A percentile compares a stretch with the other conserved stretches of the same genome.
phyloP scores from a whole-genome alignment of 768 basidiomycete species.

The Trametes villosa region DNA sequence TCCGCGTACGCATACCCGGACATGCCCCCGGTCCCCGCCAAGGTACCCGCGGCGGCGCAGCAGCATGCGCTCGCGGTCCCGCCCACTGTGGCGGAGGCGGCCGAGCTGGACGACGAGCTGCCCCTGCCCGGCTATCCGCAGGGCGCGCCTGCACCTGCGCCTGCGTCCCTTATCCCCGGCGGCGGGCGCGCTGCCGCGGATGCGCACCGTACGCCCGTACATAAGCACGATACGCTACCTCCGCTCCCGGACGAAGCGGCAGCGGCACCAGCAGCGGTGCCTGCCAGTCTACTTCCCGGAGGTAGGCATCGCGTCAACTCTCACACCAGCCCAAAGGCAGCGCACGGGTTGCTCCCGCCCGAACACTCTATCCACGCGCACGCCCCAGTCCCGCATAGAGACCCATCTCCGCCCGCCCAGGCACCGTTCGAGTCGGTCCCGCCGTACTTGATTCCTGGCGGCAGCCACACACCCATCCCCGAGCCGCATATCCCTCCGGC shows the following conservation, averaged over 20 bases:
- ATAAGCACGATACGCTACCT: constrained; percentile 42
- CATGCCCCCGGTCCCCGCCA: background rate
- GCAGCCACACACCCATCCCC: constrained; percentile 15
- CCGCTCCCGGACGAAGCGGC: constrained; percentile 41
- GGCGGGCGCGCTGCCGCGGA: background rate
- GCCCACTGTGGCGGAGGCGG: background rate
- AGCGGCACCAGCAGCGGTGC: constrained; percentile 29
- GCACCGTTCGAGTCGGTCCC: constrained; percentile 19
- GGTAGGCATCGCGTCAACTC: constrained; percentile 20
- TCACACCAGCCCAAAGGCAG: constrained; percentile 4
- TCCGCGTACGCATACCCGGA: background rate
- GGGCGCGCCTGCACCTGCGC: background rate
- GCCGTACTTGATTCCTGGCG: constrained; percentile 14
- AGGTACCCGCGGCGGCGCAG: background rate
- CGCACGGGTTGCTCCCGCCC: constrained; percentile 18
- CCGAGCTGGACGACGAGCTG: background rate
- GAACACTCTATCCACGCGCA: constrained; percentile 17
- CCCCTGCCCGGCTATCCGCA: background rate
- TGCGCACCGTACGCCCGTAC: constrained; percentile 20
- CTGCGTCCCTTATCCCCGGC: background rate
- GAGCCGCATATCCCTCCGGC: constrained; percentile 18
- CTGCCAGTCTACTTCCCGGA: constrained; percentile 50
- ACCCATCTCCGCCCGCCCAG: constrained; percentile 11
- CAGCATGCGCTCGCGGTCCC: background rate
- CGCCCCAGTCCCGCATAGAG: background rate